These are phyloP conservation scores for Lithohypha guttulata DNA, from an alignment of 2,329 filamentous ascomycete genomes.

Conservation along the genomic window DNA sequence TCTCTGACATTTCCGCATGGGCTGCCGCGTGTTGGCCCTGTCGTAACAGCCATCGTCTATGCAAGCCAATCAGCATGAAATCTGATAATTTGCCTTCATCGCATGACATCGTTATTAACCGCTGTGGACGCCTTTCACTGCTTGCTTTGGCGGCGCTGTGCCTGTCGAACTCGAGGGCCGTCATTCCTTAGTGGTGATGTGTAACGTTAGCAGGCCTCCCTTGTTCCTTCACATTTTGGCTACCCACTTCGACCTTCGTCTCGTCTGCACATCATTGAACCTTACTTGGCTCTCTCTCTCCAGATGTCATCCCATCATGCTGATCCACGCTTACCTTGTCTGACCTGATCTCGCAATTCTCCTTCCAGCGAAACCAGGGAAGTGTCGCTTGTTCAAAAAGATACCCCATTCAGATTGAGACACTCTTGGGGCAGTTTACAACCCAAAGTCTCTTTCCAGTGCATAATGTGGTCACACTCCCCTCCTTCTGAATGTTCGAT, in stretches of 20 bases:
- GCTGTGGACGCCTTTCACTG: not conserved
- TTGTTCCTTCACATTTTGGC: not conserved
- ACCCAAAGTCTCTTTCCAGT: not conserved
- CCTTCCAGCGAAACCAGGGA: not conserved
- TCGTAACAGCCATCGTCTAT: too few relatives aligned
- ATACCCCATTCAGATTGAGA: not conserved
- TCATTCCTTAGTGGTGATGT: conserved; percentile 1
- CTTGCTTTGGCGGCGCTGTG: conserved; percentile 4
- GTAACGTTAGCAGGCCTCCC: conserved; percentile 2
- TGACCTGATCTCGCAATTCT: not conserved
- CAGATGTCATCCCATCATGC: conserved; percentile 7
- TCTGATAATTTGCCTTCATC: not conserved
- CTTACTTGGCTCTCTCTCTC: not conserved
- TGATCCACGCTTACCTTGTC: conserved; percentile 5
- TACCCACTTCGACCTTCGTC: conserved; percentile 4
- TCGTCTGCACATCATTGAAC: conserved; percentile 9
- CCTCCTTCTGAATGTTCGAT: not conserved
- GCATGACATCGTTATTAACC: not conserved
- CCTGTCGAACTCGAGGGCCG: conserved; percentile 3
- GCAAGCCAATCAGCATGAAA: conserved; percentile 4
- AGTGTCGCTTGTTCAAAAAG: conserved; percentile 3
- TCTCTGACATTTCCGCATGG: too few relatives aligned
- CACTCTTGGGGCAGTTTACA: not conserved
- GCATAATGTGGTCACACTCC: conserved; percentile 1
- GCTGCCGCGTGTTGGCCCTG: too few relatives aligned